Base-by-base conservation (phyloP, 148 eudicot species). In the Salicornia ramosissima region DNA sequence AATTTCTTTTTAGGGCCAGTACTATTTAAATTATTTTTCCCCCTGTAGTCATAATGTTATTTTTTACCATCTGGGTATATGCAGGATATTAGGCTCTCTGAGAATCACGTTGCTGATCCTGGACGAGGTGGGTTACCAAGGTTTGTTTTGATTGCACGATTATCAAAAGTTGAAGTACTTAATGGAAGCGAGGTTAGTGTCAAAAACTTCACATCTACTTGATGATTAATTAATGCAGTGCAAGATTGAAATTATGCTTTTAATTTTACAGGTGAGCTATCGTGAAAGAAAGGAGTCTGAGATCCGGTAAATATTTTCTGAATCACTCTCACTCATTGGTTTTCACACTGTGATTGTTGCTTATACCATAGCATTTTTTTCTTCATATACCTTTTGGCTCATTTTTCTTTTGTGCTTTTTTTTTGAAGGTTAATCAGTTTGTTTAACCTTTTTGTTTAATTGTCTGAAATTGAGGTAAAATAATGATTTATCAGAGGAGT, bases 251-350 rank as follows among this genome's bases (percentile, higher is more conserved):
- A 56, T 75, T 3, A 49, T 71, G 64, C 69, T 72, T 33, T 57
- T 31, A 73, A 65, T 43, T 46, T 80, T 73, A 60, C 80, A 94
- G 98, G 83, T 94, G 75, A 85, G 82, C 58, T 78, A 78, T 57
- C 87, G 93, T 66, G 98, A 94, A 80, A 76, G 96, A 42, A 94
- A 84, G 80, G 98, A 94, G 67, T 90, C 97, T 80, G 98, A 94
- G 80, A 90, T 94, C 68, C 80, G 98, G 98, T 94, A 80, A 62
- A 71, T 61, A 47, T 66, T 60, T n/a, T 49, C 24, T 47, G 10
- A 43, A 43, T 43, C 16, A 13, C 50, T 13, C 16, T 14, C 47
- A 14, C 29, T 39, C 26, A 26, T 42, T 53, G 18, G 21, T 29
- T 15, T 56, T 4, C 24, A 34, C 60, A 22, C 19, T 50, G 16